These are phyloP conservation scores for Phytopythium aichiense DNA, from an alignment of 352 stramenopile species.

Conservation along the genomic window DNA sequence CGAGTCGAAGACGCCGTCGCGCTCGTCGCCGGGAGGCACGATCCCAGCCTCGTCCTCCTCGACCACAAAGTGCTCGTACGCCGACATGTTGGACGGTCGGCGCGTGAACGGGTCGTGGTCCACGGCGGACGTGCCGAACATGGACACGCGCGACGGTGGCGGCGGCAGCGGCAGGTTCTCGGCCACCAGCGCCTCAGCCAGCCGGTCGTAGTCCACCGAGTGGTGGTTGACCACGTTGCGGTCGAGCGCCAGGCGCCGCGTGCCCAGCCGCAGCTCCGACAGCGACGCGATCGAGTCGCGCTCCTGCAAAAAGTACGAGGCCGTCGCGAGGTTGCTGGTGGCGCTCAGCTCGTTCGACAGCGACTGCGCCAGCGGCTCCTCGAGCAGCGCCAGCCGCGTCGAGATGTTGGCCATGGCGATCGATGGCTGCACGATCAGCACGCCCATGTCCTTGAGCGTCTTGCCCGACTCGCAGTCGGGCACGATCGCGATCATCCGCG, in stretches of 20 bases:
- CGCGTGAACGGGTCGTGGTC: slow-evolving; percentile 52
- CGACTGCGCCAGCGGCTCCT: slow-evolving; percentile 28
- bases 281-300: slow-evolving; percentile 36
- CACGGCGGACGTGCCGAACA: slow-evolving; percentile 54
- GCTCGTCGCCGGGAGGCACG: slow-evolving; percentile 10
- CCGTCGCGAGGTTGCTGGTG: slow-evolving; percentile 33
- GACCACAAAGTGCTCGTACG: slow-evolving; percentile 61
- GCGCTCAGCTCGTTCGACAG: slow-evolving; percentile 39
- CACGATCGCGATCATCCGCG: slow-evolving; percentile 52
- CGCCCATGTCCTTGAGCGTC: slow-evolving; percentile 43
- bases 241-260: slow-evolving; percentile 32
- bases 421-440: slow-evolving; percentile 60
- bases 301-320: slow-evolving; percentile 43
- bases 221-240: slow-evolving; percentile 65
- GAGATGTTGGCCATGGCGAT: slow-evolving; percentile 64
- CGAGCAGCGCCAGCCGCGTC: slow-evolving; percentile 49
- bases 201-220: slow-evolving; percentile 49
- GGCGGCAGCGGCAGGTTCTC: slow-evolving; percentile 41
- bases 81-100: slow-evolving; percentile 33
- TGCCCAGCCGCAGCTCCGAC: slow-evolving; percentile 35
- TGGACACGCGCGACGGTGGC: slow-evolving; percentile 53
- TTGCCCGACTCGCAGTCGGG: slow-evolving; percentile 32
- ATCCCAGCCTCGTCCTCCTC: slow-evolving; percentile 24
- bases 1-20: slow-evolving; percentile 23
- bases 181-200: slow-evolving; percentile 29